Base-by-base conservation (phyloP, 2,329 filamentous ascomycete species). In the Fusarium euwallaceae region DNA sequence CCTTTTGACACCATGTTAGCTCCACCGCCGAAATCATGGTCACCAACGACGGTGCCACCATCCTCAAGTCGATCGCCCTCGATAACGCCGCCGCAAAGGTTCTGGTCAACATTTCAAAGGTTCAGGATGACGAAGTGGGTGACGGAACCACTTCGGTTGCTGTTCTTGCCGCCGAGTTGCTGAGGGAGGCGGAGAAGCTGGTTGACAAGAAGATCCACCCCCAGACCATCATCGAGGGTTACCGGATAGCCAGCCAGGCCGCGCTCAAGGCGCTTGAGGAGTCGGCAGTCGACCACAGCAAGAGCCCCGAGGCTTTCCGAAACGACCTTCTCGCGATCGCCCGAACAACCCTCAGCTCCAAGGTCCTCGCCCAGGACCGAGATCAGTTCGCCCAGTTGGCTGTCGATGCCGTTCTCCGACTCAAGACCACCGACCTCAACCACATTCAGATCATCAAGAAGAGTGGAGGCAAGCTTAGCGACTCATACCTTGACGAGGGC, bases 381-480 rank as follows among this genome's bases (percentile, higher is more conserved):
- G 91, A 95, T 73, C 94, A 98, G 81, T 99, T 99, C 81, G 91
- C 97, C 67, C 90, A 93, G 82, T 90, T 99, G 59, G 97, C 97
- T 20, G 94, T 94, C 75, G 95, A 98, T 78, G 97, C 97, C 41
- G 94, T 99, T 4, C 88, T 98, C 69, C 92, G 97, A 75, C 89
- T 99, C 81, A 94, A 94, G 67, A 97, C 95, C 3, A 95, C 94
- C 67, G 97, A 99, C 83, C 91, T 99, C 64, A 98, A 94, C 83
- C 95, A 98, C 82, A 99, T 99, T 76, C 97, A 99, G 85, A 95
- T 99, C 81, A 99, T 99, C 88, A 99, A 99, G 89, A 99, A 99
- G 89, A 93, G 96, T 3, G 97, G 97, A 78, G 97, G 97, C 79
- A 99, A 98, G 89, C 91, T 99, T 69, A 97, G 92, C 83, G 97